These are phyloP conservation scores for Piper longum DNA, from an alignment of 164 flowering plant species.

Conservation along the genomic window DNA sequence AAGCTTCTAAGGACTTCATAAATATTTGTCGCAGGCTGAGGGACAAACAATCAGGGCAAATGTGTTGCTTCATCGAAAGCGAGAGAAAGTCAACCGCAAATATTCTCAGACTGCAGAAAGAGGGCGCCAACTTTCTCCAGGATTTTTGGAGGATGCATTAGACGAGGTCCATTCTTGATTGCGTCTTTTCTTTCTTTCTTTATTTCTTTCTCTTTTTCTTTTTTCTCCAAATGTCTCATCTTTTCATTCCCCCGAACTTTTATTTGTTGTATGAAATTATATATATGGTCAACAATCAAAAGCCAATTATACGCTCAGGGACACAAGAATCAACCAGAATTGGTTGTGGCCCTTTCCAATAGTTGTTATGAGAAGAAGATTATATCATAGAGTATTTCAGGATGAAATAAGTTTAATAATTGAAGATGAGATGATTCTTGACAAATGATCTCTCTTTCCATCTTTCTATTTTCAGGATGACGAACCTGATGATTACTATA, in stretches of 20 bases:
- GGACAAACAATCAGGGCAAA: constrained; percentile 82
- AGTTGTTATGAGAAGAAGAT: not conserved
- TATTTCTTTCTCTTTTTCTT: not conserved
- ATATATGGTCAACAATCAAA: no score
- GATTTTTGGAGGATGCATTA: constrained; percentile 88
- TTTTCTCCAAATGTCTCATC: not conserved
- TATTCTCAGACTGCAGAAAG: constrained; percentile 57
- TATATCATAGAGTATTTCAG: not conserved
- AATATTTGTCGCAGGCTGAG: constrained; percentile 45
- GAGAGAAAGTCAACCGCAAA: constrained; percentile 73
- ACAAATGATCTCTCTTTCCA: no score
- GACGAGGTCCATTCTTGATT: constrained; percentile 49
- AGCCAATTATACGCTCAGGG: no score
- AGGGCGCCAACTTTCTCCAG: constrained; percentile 94
- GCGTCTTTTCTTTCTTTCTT: not conserved
- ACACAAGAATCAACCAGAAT: not conserved
- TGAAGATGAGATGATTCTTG: no score
- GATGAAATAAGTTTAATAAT: no score
- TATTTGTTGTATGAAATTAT: no score
- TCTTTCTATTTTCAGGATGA: constrained; percentile 46
- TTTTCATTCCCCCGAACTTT: not conserved
- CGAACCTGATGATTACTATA: constrained; percentile 57
- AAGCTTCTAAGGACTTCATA: not conserved
- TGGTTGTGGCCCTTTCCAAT: not conserved
- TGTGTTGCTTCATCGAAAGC: constrained; percentile 61